Percentiles rank a stretch among this genome's conserved stretches.
Conservation (phyloP, 768 basidiomycete genomes). For the Amanita pseudoporphyria region DNA sequence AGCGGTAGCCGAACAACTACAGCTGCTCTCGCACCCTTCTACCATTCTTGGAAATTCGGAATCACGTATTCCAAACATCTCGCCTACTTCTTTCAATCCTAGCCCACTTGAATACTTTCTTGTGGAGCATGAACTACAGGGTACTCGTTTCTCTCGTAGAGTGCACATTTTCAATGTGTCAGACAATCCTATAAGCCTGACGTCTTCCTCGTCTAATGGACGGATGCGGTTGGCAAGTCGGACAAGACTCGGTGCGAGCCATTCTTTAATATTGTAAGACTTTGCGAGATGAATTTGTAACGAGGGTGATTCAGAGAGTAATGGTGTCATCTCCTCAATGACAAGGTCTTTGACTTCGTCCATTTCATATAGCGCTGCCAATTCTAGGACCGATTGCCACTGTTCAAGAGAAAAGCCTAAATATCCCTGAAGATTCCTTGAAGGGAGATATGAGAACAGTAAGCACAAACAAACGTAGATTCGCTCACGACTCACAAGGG, state of each 20-base stretch:
- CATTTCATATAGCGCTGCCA: conserved; percentile 27
- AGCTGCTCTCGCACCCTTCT: neutral
- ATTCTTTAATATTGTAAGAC: neutral
- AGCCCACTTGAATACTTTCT: neutral
- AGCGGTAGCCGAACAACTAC: neutral
- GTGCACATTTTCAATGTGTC: neutral
- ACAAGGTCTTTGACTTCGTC: neutral
- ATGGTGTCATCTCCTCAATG: neutral
- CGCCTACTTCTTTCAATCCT: neutral
- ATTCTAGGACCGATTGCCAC: conserved; percentile 29
- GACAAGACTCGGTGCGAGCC: neutral
- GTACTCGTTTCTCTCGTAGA: neutral
- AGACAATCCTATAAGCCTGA: neutral
- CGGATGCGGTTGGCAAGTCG: neutral
- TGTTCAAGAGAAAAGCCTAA: conserved; percentile 10
- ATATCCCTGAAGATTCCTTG: neutral
- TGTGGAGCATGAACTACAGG: too few relatives aligned
- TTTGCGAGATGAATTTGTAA: neutral
- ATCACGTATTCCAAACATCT: neutral
- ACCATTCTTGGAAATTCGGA: neutral
- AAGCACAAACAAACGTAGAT: neutral
- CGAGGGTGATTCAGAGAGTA: neutral
- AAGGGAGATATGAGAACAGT: neutral
- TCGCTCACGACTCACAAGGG: conserved; percentile 17
- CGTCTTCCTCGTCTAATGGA: neutral